Percentiles rank a stretch among this genome's conserved stretches.
These are phyloP conservation scores for Oxytropis ochrocephala DNA, from an alignment of 306 rosid genomes.

Conservation along the genomic window DNA sequence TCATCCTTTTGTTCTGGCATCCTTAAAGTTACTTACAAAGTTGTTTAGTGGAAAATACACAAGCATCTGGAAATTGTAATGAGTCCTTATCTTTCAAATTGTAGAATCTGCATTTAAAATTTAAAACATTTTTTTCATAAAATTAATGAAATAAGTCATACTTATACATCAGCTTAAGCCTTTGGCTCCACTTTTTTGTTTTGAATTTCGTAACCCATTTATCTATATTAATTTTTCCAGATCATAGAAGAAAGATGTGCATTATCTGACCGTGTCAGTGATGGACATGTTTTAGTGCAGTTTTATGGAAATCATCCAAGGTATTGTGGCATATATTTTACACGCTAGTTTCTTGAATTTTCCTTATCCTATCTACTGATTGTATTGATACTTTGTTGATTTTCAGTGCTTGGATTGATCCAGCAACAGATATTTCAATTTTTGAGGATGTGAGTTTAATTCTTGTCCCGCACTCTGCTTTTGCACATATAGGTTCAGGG, in stretches of 20 bases:
- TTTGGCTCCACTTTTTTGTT: not conserved
- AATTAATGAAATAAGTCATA: not conserved
- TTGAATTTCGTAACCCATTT: conserved; percentile 2
- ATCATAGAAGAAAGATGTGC: conserved; percentile 38
- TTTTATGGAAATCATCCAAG: conserved; percentile 41
- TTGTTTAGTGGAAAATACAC: conserved; percentile 1
- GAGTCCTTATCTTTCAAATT: not conserved
- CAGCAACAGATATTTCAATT: conserved; percentile 33
- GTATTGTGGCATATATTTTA: conserved; percentile 23
- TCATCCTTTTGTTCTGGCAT: not conserved
- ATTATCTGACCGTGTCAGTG: conserved; percentile 23
- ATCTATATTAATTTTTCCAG: conserved; percentile 26
- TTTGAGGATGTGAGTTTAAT: conserved; percentile 47
- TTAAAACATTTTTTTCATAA: not conserved
- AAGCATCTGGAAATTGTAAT: conserved; percentile 3
- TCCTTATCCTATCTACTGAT: conserved; percentile 3
- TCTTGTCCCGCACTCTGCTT: conserved; percentile 12
- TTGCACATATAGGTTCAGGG: conserved; percentile 8
- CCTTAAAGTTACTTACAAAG: not conserved
- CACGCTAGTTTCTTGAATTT: not conserved
- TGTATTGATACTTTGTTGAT: conserved; percentile 5
- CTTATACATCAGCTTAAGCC: conserved; percentile 1
- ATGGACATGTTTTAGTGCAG: conserved; percentile 46
- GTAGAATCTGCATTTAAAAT: conserved; percentile 1
- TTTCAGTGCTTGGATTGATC: conserved; percentile 55